Base-by-base conservation (phyloP, 2,329 filamentous ascomycete species). In the Venturia effusa region DNA sequence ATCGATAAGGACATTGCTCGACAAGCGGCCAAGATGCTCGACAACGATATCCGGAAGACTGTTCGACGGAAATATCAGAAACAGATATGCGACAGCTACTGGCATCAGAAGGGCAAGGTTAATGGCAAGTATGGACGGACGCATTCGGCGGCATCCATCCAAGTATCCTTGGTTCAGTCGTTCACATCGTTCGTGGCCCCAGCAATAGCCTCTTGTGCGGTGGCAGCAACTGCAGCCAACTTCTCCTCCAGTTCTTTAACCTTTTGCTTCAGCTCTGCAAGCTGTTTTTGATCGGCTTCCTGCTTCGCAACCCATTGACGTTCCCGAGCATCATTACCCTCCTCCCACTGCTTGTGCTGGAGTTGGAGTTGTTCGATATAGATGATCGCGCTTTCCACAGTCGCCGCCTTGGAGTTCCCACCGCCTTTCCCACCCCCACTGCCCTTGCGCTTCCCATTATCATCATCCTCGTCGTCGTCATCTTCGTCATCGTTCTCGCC, bases 311-410 rank as follows among this genome's bases (percentile, higher is more conserved):
- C 88, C 19, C 88, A 84, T 64, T 82, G 81, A 30, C 82, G 82
- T 17, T 34, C 51, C 3, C 19, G 30, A 57, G 19, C 51, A 57
- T 19, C 30, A 11, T 92, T 83, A 68, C 85, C 79, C 66, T 77
- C 79, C 61, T 86, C 86, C 27, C 86, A 86, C 40, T 85, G 83
- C 2, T 81, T 83, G 19, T 91, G 78, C 72, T 95, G 89, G 69
- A 84, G 79, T 75, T 95, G 87, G 66, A 99, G 76, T 66, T 87
- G 83, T 75, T 90, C 93, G 77, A 99, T 97, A 72, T 97, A 97
- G 64, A 92, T 88, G 70, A 97, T 97, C 1, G 94, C 94, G 76
- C 90, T 87, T 76, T 99, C 94, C n/a, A 99, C 94, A 0, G 95
- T 97, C 69, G 90, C 96, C 1, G 94, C 94, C 74, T 97, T 99